Evolutionary conservation across 2,329 filamentous ascomycete species (phyloP), one percentile per base, ranked within the genome.

Genomic region (Aspergillus proliferans): DNA sequence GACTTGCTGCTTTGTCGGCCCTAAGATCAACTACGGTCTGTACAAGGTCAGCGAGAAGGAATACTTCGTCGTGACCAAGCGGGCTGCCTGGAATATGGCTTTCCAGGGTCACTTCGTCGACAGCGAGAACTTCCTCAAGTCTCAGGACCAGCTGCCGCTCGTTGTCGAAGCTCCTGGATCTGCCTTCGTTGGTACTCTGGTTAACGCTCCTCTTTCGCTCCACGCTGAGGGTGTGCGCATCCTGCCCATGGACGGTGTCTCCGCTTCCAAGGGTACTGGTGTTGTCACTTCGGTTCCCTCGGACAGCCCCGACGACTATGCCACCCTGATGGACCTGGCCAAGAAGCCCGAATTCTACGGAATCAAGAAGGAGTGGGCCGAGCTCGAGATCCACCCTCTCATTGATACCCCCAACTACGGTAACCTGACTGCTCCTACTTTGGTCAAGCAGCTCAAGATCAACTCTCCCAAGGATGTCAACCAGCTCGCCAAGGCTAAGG

Each of bases 281-380:
- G 91, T 98, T 36, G 93, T 98, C 44, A 95, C 91, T 1, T 97
- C 83, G 38, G 93, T 98, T 12, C 93, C 93, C 18, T 96, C 90
- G 2, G 93, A 98, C 74, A 94, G 88, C 49, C 89, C 93, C 1
- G 93, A 98, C 65, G 93, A 98, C 66, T 98, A 86, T 69, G 90
- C 90, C 41, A 98, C 90, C 26, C 79, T 92, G 39, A 80, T 82
- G 42, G 93, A 98, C 55, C 80, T 98, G 51, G 82, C 83, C 36
- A 97, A 97, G 79, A 98, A 98, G 77, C 82, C 92, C 1, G 92
- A 95, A 6, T 97, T 88, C 76, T 95, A 98, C 70, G 86, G 87
- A 46, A 97, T 98, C 67, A 81, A 95, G 75, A 93, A 94, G 73
- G 90, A 95, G 68, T 98, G 93, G 93, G 90, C 87, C 3, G 87